Base-by-base conservation (phyloP, 1,284 basidiomycete genomes). In the Cutaneotrichosporon spelunceum region DNA sequence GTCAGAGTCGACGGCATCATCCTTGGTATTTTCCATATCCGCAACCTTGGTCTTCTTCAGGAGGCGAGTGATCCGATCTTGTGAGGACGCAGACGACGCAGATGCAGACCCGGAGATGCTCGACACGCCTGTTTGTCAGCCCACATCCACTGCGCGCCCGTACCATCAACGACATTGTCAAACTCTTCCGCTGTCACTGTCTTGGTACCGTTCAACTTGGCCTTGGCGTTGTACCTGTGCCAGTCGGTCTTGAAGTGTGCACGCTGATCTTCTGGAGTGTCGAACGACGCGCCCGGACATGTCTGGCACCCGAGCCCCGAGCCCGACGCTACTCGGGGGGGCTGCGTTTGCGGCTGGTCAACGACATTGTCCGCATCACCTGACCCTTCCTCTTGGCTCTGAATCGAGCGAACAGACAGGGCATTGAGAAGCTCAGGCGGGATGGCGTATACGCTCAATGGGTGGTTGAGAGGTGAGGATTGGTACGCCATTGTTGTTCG, bases 161-260 rank as follows among this genome's bases (percentile, higher is more conserved):
- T 71, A 91, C 93, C 87, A 71, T 92, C 91, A 4, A 94, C 82
- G 50, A 95, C 82, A 59, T 85, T 83, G 29, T 85, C 81, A 72
- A 94, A 97, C 36, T 87, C 84, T 26, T 83, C 73, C 69, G 91
- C 90, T 0, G 84, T 80, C 16, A 92, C 85, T 19, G 86, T 76
- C 81, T 82, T 39, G 84, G 68, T 66, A 23, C 68, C 70, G 53
- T 59, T 87, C 85, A 93, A 79, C 60, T 86, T 87, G 53, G 86
- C 83, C 78, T 95, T 96, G 65, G 94, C 90, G 74, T 99, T 99
- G 80, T 96, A 98, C 57, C 93, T 84, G 83, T 99, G 95, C 95
- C 95, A 98, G 78, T 98, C 94, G 29, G 91, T 91, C 70, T 88
- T 87, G 76, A 92, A 97, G 78, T 99, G 95, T 1, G 82, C 78